phyloP scores from a whole-genome alignment of 306 rosid species.

The Trichosanthes truncata region DNA sequence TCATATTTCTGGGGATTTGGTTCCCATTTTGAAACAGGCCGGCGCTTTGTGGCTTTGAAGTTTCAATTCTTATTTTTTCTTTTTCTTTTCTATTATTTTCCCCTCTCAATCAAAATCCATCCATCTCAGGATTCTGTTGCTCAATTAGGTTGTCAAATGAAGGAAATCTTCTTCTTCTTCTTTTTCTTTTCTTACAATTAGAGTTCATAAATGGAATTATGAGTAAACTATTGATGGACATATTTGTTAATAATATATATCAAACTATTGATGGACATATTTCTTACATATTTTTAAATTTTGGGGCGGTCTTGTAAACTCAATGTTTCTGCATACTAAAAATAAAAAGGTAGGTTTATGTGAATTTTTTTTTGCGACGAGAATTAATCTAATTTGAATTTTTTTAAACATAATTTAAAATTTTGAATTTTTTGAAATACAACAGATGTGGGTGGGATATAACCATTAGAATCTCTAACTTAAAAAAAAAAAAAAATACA shows the following conservation, averaged over 20 bases:
- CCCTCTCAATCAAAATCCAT: neutral
- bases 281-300: neutral
- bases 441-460: no score
- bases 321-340: neutral
- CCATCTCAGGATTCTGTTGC: neutral
- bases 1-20: constrained; percentile 62
- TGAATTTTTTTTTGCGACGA: no score
- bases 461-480: no score
- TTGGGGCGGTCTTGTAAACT: neutral
- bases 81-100: neutral
- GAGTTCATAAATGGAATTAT: neutral
- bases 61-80: neutral
- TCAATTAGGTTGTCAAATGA: neutral
- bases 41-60: constrained; percentile 60
- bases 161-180: neutral
- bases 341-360: neutral
- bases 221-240: neutral
- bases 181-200: neutral
- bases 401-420: no score
- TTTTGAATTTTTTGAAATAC: no score
- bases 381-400: no score
- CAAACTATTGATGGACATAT: neutral
- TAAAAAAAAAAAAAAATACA: no score
- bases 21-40: constrained; percentile 49
- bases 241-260: no score